Percentiles rank a stretch among this genome's conserved stretches.
phyloP scores from a whole-genome alignment of 225 moss, liverwort and hornwort species.

The Neckera pumila region DNA sequence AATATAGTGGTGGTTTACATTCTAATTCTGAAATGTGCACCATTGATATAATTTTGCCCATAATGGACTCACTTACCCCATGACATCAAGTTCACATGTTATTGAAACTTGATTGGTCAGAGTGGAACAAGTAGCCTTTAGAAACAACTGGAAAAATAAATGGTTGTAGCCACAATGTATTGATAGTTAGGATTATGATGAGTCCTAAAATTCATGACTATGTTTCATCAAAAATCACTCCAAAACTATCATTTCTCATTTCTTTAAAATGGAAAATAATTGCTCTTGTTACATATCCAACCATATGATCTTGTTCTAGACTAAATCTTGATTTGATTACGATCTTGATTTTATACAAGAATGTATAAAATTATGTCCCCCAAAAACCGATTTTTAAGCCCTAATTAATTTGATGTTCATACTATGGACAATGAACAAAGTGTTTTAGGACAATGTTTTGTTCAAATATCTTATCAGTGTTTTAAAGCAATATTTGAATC shows the following conservation, averaged over 20 bases:
- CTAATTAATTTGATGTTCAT: accelerated
- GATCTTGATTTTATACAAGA: no score
- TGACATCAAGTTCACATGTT: neutral
- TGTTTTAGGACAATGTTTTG: neutral
- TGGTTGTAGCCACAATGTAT: neutral
- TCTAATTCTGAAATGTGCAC: neutral
- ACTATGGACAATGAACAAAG: accelerated
- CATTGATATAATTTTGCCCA: neutral
- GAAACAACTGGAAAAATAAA: neutral
- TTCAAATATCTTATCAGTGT: neutral
- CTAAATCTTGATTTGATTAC: no score
- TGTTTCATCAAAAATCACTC: neutral
- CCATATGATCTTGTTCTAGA: neutral
- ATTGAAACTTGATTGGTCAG: neutral
- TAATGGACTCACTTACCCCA: neutral
- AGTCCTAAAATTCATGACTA: neutral
- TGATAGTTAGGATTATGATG: neutral
- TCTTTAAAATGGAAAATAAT: neutral
- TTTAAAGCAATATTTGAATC: neutral
- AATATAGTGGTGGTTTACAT: neutral
- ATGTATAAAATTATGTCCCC: neutral
- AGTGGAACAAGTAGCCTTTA: neutral
- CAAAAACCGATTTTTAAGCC: neutral
- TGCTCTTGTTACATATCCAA: neutral
- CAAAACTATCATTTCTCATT: neutral